Evolutionary conservation across 2,329 filamentous ascomycete species (phyloP), one percentile per base, ranked within the genome.

Genomic region (Ophiocordyceps camponoti-leonardi): DNA sequence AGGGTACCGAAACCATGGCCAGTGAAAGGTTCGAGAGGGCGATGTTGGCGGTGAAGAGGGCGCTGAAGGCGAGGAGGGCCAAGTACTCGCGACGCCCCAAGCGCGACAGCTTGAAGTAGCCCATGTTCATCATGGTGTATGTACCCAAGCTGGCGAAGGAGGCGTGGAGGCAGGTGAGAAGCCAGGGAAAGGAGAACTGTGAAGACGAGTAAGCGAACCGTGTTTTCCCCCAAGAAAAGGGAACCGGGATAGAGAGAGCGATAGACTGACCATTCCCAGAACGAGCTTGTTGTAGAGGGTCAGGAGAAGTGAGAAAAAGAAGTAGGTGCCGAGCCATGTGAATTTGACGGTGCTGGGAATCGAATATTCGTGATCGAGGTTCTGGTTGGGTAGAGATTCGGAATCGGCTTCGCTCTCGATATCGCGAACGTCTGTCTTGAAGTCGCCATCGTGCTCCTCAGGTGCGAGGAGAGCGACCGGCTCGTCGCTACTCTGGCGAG

Each of bases 11-110:
- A 35, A 77, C 75, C 67, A 76, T 68, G 49, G 63, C 65, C 35
- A 79, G 65, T n/a, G 75, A 78, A 22, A 77, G 65, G 58, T 79
- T 79, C n/a, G 73, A 77, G 42, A 77, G 70, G 47, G 75, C 75
- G 51, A 79, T 78, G 58, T 79, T 79, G 56, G 75, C 65, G 16
- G 75, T 79, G 59, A 77, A 79, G 8, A 79, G 66, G 39, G 71
- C 64, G 33, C 75, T 79, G 57, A 79, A 79, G 42, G 70, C 66
- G 30, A 75, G 59, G 39, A 78, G 65, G n/a, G 68, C 65, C 40
- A 74, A 56, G 56, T 75, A 69, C 55, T 79, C 73, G 28, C 65
- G 67, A 28, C 64, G 63, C 4, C 65, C 67, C 37, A 79, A 61
- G 47, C 66, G 65, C 12, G 72, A 71, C 45, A 74, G 61, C 52